A percentile compares a stretch with the other conserved stretches of the same genome.
Evolutionary conservation across 441 rosid species (phyloP).

Genomic region (Populus hybrid): DNA sequence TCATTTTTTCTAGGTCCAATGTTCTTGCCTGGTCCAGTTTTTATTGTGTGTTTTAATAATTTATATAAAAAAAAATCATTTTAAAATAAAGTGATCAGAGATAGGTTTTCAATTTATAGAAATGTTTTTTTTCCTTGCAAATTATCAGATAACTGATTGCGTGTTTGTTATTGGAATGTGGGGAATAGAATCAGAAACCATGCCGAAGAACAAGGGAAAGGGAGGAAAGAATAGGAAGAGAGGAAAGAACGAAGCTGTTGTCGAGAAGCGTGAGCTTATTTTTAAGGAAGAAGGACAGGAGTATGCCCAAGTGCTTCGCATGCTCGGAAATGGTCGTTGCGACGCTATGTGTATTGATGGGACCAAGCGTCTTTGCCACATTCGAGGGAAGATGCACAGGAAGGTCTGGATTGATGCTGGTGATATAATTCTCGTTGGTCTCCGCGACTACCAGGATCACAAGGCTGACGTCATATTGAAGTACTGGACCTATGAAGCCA

Average conservation of each 20-base stretch:
- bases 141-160: not conserved
- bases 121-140: not conserved
- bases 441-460: constrained; percentile 78
- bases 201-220: constrained; percentile 83
- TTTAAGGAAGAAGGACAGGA: constrained; percentile 84
- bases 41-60: too few species aligned
- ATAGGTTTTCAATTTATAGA: not conserved
- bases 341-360: constrained; percentile 68
- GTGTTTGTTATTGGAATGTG: not conserved
- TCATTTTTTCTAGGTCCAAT: too few species aligned
- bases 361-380: constrained; percentile 62
- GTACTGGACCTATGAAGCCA: constrained; percentile 82
- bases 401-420: constrained; percentile 87
- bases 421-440: constrained; percentile 69
- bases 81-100: not conserved
- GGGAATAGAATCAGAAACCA: constrained; percentile 20
- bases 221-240: constrained; percentile 90
- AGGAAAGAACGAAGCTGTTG: constrained; percentile 81
- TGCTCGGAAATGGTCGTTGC: constrained; percentile 75
- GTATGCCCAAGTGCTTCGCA: constrained; percentile 65
- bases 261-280: constrained; percentile 68
- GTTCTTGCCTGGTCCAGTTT: too few species aligned
- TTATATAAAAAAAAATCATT: too few species aligned
- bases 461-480: constrained; percentile 82
- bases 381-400: constrained; percentile 85